phyloP scores from a whole-genome alignment of 495 filamentous ascomycete genomes.

The Peziza echinospora region DNA sequence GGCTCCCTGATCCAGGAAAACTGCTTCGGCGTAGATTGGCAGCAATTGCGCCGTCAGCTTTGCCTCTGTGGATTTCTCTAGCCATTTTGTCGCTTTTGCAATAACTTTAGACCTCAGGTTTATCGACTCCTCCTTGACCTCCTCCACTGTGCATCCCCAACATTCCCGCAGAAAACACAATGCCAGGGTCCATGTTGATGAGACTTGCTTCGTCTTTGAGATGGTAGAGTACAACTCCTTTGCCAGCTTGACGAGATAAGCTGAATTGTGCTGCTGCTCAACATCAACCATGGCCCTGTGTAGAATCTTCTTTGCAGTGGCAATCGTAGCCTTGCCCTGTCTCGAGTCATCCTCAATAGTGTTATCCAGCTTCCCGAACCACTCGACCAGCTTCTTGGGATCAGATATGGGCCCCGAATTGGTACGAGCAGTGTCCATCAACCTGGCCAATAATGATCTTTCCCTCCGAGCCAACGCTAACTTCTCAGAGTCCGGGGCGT shows the following conservation, averaged over 20 bases:
- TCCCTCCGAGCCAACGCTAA: not conserved
- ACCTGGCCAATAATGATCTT: not conserved
- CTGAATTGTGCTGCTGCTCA: not conserved
- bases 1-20: not conserved
- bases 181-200: no score
- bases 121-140: no score
- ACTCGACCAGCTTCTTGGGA: not conserved
- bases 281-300: not conserved
- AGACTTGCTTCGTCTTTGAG: no score
- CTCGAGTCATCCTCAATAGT: not conserved
- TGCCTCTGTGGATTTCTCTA: no score
- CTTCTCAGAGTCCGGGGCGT: not conserved
- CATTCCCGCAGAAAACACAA: not conserved
- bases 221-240: no score
- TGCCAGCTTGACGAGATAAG: not conserved
- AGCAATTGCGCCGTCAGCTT: not conserved
- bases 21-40: not conserved
- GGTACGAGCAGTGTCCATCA: not conserved
- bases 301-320: not conserved
- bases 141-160: not conserved
- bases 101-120: no score
- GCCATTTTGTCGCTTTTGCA: no score
- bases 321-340: not conserved
- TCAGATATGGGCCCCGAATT: not conserved
- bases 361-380: not conserved